Conservation (phyloP, 306 rosid species). For the Dryas drummondii region DNA sequence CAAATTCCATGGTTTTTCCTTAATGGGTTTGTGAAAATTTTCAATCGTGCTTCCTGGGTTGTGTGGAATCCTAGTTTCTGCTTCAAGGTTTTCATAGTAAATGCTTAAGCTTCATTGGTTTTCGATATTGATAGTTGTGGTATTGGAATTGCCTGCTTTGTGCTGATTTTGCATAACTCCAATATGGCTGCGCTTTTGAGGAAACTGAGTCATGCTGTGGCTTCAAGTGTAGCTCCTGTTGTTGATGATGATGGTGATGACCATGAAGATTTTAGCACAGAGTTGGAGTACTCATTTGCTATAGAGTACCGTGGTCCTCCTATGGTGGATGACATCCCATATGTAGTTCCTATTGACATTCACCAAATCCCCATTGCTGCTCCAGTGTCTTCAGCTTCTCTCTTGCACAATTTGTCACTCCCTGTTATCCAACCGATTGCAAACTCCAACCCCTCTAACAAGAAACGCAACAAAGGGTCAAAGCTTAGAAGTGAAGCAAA, state of each 20-base stretch:
- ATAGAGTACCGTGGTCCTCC: conserved; percentile 64
- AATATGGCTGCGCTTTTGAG: conserved; percentile 54
- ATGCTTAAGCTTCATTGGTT: conserved; percentile 6
- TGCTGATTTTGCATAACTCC: background rate
- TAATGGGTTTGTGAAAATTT: background rate
- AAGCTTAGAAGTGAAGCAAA: background rate
- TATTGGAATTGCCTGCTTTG: background rate
- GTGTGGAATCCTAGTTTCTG: background rate
- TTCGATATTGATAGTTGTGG: background rate
- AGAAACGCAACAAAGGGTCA: conserved; percentile 2
- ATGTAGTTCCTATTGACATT: conserved; percentile 46
- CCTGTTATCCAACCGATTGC: conserved; percentile 66
- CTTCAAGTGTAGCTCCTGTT: conserved; percentile 27
- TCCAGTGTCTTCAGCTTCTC: conserved; percentile 37
- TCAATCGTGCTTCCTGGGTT: background rate
- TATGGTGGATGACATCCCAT: conserved; percentile 48
- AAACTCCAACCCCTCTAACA: conserved; percentile 24
- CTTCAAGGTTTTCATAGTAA: background rate
- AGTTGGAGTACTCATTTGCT: conserved; percentile 65
- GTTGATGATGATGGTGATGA: conserved; percentile 16
- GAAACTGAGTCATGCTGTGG: conserved; percentile 32
- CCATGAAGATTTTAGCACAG: conserved; percentile 25
- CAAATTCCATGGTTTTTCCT: background rate
- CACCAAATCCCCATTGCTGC: conserved; percentile 53
- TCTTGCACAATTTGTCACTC: conserved; percentile 28